Evolutionary conservation across 2,329 filamentous ascomycete species (phyloP).

Genomic region (Ophidiomyces ophidiicola): DNA sequence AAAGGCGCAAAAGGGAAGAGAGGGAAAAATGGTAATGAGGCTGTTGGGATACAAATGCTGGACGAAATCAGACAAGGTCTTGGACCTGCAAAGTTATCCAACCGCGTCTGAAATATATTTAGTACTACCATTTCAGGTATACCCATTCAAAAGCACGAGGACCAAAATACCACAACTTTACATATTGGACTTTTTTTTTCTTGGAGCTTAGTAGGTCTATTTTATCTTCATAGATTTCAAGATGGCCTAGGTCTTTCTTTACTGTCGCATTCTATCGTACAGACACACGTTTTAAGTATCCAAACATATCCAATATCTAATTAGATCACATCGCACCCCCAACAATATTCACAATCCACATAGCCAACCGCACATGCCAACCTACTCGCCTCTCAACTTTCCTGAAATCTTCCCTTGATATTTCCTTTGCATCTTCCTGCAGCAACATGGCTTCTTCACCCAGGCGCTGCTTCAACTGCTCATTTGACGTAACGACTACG

Average conservation of each 20-base stretch:
- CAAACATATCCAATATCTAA: background rate
- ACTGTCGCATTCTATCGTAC: background rate
- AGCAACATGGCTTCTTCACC: conserved; percentile 70
- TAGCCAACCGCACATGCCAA: conserved; percentile 70
- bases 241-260: too few species aligned
- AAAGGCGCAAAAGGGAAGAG: conserved; percentile 42
- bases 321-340: conserved; percentile 64
- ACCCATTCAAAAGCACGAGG: too few species aligned
- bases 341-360: conserved; percentile 82
- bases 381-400: conserved; percentile 72
- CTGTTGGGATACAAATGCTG: conserved; percentile 72
- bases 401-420: conserved; percentile 67
- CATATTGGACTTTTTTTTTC: too few species aligned
- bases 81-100: conserved; percentile 57
- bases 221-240: too few species aligned
- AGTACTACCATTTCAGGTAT: too few species aligned
- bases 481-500: conserved; percentile 68
- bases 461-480: conserved; percentile 57
- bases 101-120: conserved; percentile 26
- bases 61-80: conserved; percentile 76
- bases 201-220: too few species aligned
- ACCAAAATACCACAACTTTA: too few species aligned
- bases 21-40: conserved; percentile 68
- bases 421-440: conserved; percentile 56
- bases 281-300: background rate